Evolutionary conservation across 768 basidiomycete genomes (phyloP).

Genomic region (Udeniomyces megalosporus): DNA sequence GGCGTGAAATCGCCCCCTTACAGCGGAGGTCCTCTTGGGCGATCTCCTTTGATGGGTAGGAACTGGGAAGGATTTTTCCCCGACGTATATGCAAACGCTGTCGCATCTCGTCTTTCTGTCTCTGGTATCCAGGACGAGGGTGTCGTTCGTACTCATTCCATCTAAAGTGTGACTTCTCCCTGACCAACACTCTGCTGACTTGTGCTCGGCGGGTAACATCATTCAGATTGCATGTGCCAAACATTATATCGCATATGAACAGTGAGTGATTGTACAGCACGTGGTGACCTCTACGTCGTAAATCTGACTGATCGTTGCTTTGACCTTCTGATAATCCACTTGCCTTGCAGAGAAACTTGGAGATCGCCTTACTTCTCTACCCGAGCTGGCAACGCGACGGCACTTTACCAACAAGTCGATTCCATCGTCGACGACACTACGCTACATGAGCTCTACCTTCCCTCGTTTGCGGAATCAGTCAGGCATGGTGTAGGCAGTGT

Average conservation of each 20-base stretch:
- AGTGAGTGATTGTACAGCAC: too few species aligned
- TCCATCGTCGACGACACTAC: constrained; percentile 24
- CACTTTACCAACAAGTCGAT: constrained; percentile 15
- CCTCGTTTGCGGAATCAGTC: constrained; percentile 30
- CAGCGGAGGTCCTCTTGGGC: constrained; percentile 14
- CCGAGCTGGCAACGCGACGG: background rate
- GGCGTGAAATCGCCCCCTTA: too few species aligned
- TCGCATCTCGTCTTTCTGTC: constrained; percentile 17
- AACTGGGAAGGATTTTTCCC: constrained; percentile 17
- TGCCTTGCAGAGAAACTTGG: too few species aligned
- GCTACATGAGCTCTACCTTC: constrained; percentile 29
- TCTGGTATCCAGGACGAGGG: constrained; percentile 18
- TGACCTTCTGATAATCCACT: too few species aligned
- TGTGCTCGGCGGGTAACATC: too few species aligned
- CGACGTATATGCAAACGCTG: constrained; percentile 17
- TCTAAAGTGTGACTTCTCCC: constrained; percentile 17
- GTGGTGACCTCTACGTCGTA: too few species aligned
- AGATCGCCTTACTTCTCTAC: constrained; percentile 6
- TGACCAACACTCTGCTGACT: background rate
- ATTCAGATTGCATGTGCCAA: background rate
- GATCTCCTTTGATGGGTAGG: constrained; percentile 10
- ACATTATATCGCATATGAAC: constrained; percentile 26
- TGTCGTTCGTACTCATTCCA: constrained; percentile 22
- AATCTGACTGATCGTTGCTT: too few species aligned
- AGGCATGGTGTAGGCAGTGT: constrained; percentile 30